phyloP scores from a whole-genome alignment of 305 asterid genomes.

The Solanum hybrid region DNA sequence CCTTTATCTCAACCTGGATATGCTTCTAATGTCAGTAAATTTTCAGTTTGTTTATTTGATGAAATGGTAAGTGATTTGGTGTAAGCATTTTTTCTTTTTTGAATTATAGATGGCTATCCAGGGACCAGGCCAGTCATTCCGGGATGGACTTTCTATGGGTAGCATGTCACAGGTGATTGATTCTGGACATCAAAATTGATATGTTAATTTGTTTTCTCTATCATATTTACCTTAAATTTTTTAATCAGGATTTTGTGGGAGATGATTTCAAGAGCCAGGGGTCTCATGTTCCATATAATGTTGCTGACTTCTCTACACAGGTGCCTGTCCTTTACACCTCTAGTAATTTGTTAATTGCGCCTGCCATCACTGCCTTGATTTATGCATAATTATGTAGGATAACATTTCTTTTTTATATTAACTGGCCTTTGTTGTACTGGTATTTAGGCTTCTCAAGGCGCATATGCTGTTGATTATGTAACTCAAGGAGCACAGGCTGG shows the following conservation, averaged over 20 bases:
- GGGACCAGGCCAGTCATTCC: slow-evolving; percentile 68
- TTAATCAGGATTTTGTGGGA: slow-evolving; percentile 76
- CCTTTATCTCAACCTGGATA: slow-evolving; percentile 93
- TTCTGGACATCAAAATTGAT: not conserved
- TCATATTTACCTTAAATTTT: slow-evolving; percentile 9
- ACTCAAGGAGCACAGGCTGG: slow-evolving; percentile 89
- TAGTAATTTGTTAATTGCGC: not conserved
- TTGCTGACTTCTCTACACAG: slow-evolving; percentile 89
- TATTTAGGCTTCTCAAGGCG: slow-evolving; percentile 86
- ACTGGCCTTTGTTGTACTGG: slow-evolving; percentile 6
- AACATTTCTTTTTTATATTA: not conserved
- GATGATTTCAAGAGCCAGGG: slow-evolving; percentile 99
- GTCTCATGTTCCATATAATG: slow-evolving; percentile 89
- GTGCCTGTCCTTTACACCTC: slow-evolving; percentile 19
- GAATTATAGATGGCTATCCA: slow-evolving; percentile 59
- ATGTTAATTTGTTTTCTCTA: not conserved
- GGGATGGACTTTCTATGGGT: slow-evolving; percentile 87
- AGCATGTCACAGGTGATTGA: slow-evolving; percentile 87
- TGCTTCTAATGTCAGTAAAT: slow-evolving; percentile 63
- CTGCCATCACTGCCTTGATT: not conserved
- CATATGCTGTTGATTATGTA: slow-evolving; percentile 72
- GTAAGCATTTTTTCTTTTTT: not conserved
- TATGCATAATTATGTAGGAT: not conserved
- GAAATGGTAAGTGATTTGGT: not conserved
- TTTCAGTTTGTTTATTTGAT: not conserved